Evolutionary conservation across 441 rosid species (phyloP).

Genomic region (Populus tomentosa): DNA sequence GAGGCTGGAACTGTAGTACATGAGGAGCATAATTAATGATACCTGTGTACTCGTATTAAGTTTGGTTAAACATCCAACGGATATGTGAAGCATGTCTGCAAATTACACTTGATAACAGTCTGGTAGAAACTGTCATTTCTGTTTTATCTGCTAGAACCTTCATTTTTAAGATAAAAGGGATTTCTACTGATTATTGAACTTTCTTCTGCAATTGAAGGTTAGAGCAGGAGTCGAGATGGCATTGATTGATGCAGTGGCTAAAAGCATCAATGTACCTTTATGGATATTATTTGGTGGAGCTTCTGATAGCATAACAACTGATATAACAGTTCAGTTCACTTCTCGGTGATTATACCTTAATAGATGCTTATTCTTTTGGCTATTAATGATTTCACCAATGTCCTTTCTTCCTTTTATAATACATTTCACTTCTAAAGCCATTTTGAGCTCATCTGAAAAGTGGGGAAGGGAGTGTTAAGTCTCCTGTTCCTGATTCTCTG

Average conservation of each 20-base stretch:
- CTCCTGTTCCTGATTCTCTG: not conserved
- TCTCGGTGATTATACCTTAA: not conserved
- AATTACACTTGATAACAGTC: not conserved
- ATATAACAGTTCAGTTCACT: conserved; percentile 71
- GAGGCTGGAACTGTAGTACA: not conserved
- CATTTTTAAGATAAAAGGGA: not conserved
- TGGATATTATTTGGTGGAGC: conserved; percentile 90
- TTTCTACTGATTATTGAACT: conserved; percentile 13
- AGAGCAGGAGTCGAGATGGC: conserved; percentile 97
- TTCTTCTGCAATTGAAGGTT: conserved; percentile 47
- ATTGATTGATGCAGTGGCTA: conserved; percentile 84
- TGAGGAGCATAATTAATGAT: not conserved
- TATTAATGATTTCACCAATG: not conserved
- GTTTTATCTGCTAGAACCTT: not conserved
- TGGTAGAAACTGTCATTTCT: not conserved
- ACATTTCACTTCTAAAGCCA: not conserved
- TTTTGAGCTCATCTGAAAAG: not conserved
- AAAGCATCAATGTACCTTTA: conserved; percentile 58
- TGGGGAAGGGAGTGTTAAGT: not conserved
- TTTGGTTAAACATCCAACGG: not conserved
- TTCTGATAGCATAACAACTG: conserved; percentile 63
- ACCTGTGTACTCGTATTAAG: not conserved
- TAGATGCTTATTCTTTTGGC: not conserved
- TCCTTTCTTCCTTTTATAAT: not conserved
- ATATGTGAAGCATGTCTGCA: not conserved